Conservation (phyloP, 2,329 filamentous ascomycete species). For the Talaromyces sp. region DNA sequence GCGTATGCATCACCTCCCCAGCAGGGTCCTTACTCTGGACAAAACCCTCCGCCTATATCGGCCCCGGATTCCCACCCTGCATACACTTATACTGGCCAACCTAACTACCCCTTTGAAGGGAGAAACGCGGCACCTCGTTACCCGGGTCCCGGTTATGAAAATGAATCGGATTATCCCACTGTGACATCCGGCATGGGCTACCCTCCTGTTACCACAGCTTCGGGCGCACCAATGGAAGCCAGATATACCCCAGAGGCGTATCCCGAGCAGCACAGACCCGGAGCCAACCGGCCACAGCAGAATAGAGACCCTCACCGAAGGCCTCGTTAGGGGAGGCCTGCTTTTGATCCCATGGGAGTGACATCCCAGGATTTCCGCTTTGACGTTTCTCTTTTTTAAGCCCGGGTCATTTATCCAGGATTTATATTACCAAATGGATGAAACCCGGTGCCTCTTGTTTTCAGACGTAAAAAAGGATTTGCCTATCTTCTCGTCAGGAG, state of each 20-base stretch:
- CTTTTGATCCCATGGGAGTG: neutral
- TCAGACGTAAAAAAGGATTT: neutral
- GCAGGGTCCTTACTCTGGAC: slow-evolving; percentile 17
- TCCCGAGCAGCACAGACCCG: slow-evolving; percentile 29
- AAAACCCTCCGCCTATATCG: slow-evolving; percentile 34
- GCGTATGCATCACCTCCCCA: slow-evolving; percentile 28
- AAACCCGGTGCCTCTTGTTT: neutral
- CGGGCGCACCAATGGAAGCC: slow-evolving; percentile 40
- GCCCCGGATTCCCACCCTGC: slow-evolving; percentile 31
- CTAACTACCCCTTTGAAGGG: slow-evolving; percentile 34
- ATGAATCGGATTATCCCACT: slow-evolving; percentile 38
- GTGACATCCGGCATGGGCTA: slow-evolving; percentile 38
- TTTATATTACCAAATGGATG: neutral
- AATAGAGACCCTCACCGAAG: slow-evolving; percentile 35
- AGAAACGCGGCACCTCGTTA: slow-evolving; percentile 39
- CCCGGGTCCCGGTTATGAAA: slow-evolving; percentile 38
- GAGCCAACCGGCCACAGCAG: slow-evolving; percentile 33
- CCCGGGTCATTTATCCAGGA: neutral
- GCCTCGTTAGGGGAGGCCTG: slow-evolving; percentile 24
- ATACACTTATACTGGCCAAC: slow-evolving; percentile 32
- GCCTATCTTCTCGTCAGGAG: neutral
- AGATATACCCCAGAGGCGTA: slow-evolving; percentile 40
- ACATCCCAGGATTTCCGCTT: neutral
- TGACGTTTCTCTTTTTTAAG: neutral
- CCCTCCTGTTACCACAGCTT: slow-evolving; percentile 32